A percentile compares a stretch with the other conserved stretches of the same genome.
These are phyloP conservation scores for Diddensiella transvaalensis DNA, from an alignment of 805 yeast genomes.

Conservation along the genomic window DNA sequence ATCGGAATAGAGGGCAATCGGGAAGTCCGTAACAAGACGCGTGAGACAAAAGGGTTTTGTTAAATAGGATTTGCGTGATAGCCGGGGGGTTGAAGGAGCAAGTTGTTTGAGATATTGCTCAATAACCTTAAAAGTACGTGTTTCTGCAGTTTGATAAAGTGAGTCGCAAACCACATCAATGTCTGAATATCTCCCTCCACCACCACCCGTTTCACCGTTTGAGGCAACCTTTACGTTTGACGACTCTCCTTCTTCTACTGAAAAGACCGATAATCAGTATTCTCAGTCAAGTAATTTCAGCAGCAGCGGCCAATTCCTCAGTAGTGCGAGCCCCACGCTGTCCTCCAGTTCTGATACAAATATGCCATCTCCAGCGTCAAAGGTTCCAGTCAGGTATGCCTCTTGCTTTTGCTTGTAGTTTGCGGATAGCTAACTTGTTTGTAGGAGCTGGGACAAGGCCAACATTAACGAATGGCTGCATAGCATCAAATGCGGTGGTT, in stretches of 20 bases:
- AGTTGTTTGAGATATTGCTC: no score
- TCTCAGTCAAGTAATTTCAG: background rate
- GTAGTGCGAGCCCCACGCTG: conserved; percentile 2
- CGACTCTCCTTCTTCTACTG: conserved; percentile 10
- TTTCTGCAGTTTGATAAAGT: no score
- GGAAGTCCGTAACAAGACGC: no score
- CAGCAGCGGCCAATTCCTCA: conserved; percentile 3
- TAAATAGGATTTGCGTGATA: no score
- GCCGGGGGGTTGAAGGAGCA: no score
- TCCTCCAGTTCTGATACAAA: conserved; percentile 2
- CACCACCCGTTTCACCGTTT: conserved; percentile 29
- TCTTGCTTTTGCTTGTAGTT: no score
- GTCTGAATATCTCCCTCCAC: conserved; percentile 25
- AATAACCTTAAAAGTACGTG: no score
- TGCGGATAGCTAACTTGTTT: background rate
- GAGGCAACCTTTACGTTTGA: conserved; percentile 22
- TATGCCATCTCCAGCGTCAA: conserved; percentile 6
- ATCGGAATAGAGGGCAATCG: no score
- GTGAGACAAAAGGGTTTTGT: no score
- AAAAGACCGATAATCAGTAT: background rate
- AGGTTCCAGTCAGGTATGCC: conserved; percentile 1
- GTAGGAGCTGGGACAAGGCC: conserved; percentile 27
- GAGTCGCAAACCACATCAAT: no score
- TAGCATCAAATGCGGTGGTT: conserved; percentile 29
- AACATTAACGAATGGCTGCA: conserved; percentile 34